These are phyloP conservation scores for Xerophyta viscosa DNA, from an alignment of 106 monocot genomes.

Conservation along the genomic window DNA sequence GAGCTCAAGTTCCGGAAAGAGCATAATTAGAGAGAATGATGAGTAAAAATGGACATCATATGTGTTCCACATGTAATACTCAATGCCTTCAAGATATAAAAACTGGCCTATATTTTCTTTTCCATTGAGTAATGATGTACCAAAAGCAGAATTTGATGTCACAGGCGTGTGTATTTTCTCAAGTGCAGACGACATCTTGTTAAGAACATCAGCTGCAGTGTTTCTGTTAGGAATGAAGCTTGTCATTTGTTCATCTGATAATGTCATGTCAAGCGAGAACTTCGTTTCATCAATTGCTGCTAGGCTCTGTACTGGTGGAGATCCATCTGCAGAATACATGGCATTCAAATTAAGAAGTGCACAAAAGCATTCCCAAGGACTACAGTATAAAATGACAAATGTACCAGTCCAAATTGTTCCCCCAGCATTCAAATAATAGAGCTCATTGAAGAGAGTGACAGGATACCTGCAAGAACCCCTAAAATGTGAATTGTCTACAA, in stretches of 20 bases:
- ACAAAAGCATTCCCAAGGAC: no score
- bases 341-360: no score
- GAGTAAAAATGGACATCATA: constrained; percentile 99
- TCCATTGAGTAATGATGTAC: constrained; percentile 56
- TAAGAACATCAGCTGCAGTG: constrained; percentile 50
- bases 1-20: constrained; percentile 41
- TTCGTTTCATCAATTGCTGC: constrained; percentile 54
- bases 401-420: constrained; percentile 99
- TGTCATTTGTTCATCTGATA: constrained; percentile 9
- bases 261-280: constrained; percentile 57
- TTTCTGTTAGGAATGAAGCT: constrained; percentile 13
- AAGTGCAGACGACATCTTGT: constrained; percentile 63
- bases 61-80: constrained; percentile 96
- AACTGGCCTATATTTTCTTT: constrained; percentile 96
- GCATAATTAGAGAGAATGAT: constrained; percentile 52
- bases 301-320: constrained; percentile 62
- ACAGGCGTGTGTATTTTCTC: constrained; percentile 52
- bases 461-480: constrained; percentile 60
- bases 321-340: constrained; percentile 56
- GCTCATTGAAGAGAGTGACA: constrained; percentile 91
- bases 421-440: constrained; percentile 97
- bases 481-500: background rate
- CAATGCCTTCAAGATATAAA: constrained; percentile 91
- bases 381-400: constrained; percentile 2
- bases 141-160: constrained; percentile 52